Conservation (phyloP, 208 protist species). For the Leishmania turanica region DNA sequence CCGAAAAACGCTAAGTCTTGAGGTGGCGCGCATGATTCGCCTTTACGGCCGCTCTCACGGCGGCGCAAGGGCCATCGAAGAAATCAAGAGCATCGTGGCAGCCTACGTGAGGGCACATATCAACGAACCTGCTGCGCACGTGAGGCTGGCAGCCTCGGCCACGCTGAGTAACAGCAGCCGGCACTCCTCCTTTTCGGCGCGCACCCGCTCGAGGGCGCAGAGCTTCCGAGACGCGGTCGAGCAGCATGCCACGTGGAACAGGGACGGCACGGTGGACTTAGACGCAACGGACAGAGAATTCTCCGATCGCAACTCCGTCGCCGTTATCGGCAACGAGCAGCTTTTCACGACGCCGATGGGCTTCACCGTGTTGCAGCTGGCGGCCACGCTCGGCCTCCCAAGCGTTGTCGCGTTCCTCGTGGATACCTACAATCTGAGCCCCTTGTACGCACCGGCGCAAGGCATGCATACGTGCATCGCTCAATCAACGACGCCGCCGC, state of each 20-base stretch:
- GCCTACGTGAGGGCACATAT: slow-evolving; percentile 22
- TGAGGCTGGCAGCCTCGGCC: slow-evolving; percentile 1
- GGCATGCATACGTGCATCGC: slow-evolving; percentile 2
- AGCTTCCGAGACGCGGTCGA: neutral
- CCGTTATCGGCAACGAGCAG: slow-evolving; percentile 41
- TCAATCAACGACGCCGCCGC: neutral
- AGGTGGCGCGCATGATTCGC: slow-evolving; percentile 48
- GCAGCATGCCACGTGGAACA: neutral
- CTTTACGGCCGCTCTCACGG: slow-evolving; percentile 45
- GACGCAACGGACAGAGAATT: slow-evolving; percentile 3
- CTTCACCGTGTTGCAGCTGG: slow-evolving; percentile 74
- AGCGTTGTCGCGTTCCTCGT: slow-evolving; percentile 59
- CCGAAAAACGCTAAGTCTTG: slow-evolving; percentile 37
- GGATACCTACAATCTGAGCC: slow-evolving; percentile 49
- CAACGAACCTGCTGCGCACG: slow-evolving; percentile 20
- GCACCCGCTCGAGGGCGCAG: neutral
- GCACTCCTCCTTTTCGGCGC: neutral
- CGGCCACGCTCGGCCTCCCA: slow-evolving; percentile 50
- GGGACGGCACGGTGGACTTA: neutral
- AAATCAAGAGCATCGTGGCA: slow-evolving; percentile 40
- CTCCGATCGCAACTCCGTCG: neutral
- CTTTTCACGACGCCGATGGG: slow-evolving; percentile 63
- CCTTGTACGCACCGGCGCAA: slow-evolving; percentile 51
- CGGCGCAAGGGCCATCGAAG: slow-evolving; percentile 44
- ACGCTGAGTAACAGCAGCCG: neutral